Evolutionary conservation across 257 asterid genomes (phyloP).

Genomic region (Forsythia suspensa): DNA sequence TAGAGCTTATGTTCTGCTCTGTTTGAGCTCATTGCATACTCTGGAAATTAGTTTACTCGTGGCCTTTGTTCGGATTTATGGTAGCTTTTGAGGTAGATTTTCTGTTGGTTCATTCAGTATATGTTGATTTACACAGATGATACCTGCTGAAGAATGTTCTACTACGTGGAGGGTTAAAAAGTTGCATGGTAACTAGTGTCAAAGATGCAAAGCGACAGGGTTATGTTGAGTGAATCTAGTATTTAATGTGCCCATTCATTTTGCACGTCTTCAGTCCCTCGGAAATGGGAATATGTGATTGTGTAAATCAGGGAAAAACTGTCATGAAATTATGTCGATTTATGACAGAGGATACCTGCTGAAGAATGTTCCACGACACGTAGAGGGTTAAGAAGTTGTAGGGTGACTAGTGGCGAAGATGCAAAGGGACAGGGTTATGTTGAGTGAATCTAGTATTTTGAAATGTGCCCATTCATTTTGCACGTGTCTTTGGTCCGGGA

Average conservation of each 20-base stretch:
- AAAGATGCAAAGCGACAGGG: constrained; percentile 9
- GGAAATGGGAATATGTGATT: constrained; percentile 1
- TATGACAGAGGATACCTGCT: neutral
- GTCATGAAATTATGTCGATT: constrained; percentile 5
- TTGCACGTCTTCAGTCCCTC: neutral
- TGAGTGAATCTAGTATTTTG: neutral
- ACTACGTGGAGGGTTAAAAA: neutral
- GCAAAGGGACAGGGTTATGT: constrained; percentile 12
- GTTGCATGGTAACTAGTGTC: constrained; percentile 24
- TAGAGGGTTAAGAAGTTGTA: constrained; percentile 4
- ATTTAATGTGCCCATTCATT: neutral
- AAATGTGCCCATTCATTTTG: constrained; percentile 1
- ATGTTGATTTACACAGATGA: neutral
- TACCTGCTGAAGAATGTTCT: neutral
- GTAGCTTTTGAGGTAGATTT: neutral
- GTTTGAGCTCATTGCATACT: neutral
- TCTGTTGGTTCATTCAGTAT: neutral
- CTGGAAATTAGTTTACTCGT: too few relatives aligned
- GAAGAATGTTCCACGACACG: neutral
- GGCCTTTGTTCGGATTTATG: neutral
- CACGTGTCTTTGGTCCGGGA: neutral
- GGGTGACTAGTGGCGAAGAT: constrained; percentile 15
- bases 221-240: constrained; percentile 4
- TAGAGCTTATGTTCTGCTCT: neutral
- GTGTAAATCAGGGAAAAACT: constrained; percentile 8